Percentiles rank a stretch among this genome's conserved stretches.
These are phyloP conservation scores for Cladosporium halotolerans DNA, from an alignment of 2,329 filamentous ascomycete genomes.

Conservation along the genomic window DNA sequence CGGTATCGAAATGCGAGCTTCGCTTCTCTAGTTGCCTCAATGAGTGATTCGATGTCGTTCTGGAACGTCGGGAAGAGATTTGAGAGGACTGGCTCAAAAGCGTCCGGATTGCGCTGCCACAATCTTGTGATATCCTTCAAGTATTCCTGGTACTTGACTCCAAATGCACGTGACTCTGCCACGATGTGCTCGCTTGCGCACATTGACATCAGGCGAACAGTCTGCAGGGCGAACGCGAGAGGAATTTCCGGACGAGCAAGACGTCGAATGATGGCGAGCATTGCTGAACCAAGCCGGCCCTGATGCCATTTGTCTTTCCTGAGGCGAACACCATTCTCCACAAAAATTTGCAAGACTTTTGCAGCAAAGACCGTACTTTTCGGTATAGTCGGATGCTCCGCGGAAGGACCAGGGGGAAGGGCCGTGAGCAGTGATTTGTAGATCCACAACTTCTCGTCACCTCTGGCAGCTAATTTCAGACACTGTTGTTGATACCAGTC, in stretches of 20 bases:
- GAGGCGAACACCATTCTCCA: background rate
- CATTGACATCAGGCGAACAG: background rate
- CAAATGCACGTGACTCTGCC: background rate
- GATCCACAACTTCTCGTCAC: background rate
- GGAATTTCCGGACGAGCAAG: background rate
- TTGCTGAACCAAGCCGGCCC: too few relatives aligned
- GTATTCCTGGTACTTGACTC: background rate
- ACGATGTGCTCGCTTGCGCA: background rate
- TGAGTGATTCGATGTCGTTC: background rate
- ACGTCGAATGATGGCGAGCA: background rate
- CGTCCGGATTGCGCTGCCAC: background rate
- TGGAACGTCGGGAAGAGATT: background rate
- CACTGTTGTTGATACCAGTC: slow-evolving; percentile 8
- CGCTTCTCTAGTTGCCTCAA: background rate
- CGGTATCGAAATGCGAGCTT: background rate
- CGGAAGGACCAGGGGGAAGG: background rate
- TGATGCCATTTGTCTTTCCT: background rate
- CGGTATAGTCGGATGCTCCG: background rate
- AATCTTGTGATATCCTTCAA: background rate
- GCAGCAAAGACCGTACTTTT: slow-evolving; percentile 9
- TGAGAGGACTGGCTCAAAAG: background rate
- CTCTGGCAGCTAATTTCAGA: background rate
- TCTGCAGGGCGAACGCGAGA: background rate
- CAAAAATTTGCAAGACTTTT: background rate
- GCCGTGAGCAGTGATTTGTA: slow-evolving; percentile 3